Evolutionary conservation across 2,329 filamentous ascomycete genomes (phyloP), one percentile per base, ranked within the genome.

Genomic region (Paradendryphiella salina): DNA sequence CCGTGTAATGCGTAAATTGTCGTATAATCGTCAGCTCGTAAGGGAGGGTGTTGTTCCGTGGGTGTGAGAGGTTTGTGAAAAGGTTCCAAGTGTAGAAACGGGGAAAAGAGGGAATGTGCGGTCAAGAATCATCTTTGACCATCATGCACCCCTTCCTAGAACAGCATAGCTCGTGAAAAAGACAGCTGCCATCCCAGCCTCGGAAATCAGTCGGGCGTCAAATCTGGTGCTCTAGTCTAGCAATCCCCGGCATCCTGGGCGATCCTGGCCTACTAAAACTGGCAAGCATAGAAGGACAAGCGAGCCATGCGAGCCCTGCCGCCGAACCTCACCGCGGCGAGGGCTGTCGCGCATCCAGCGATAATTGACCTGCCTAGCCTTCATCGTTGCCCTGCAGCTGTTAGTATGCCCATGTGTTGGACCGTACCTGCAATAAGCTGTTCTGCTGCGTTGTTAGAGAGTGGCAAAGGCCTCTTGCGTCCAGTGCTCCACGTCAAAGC

Each of bases 91-190:
- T 15, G 39, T 35, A 33, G 38, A 31, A 54, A 28, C 33, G 37
- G 14, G 40, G 43, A 45, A 53, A 37, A 37, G 46, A 52, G 44
- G 47, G 47, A 59, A 60, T 48, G 56, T 60, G 57, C 57, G 57
- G 57, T 60, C 57, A 60, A 58, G 46, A 52, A 52, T 41, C 57
- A 59, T 60, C 57, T 60, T 57, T 59, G 57, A 56, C 56, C 50
- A 56, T 44, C 44, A 43, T 43, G 50, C 50, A 54, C 42, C 48
- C 45, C 41, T 43, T 48, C 56, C 50, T 40, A 40, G 60, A 58
- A 50, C 40, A 52, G 54, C 47, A 49, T 64, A 60, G 59, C 46
- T 46, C 43, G 33, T 48, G 50, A 54, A 59, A 59, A 62, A 61
- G 42, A 52, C 18, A 51, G 21, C 54, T 57, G 41, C 52, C 54